A percentile compares a stretch with the other conserved stretches of the same genome.
phyloP scores from a whole-genome alignment of 352 stramenopile genomes.

The Thalassiosira livingstoniorum region DNA sequence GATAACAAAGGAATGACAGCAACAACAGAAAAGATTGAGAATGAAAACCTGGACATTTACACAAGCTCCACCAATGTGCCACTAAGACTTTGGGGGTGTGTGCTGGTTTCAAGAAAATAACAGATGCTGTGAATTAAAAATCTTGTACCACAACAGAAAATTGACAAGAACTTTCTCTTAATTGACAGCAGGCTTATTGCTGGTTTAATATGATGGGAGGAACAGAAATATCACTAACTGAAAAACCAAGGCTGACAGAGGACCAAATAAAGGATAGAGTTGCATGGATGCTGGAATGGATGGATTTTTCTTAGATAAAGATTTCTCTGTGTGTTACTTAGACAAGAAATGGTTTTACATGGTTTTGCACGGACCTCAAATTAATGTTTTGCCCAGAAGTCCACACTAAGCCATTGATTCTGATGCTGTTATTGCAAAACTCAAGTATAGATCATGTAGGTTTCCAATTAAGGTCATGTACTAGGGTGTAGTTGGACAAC shows the following conservation, averaged over 20 bases:
- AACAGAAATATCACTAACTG: not conserved
- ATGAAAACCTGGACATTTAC: not conserved
- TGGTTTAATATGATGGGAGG: not conserved
- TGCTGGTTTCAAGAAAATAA: not conserved
- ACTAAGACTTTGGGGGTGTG: not conserved
- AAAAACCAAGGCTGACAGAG: not conserved
- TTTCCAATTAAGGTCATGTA: conserved; percentile 2
- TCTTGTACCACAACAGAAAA: not conserved
- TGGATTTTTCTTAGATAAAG: not conserved
- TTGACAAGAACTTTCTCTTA: not conserved
- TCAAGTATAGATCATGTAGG: not conserved
- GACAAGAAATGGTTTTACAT: not conserved
- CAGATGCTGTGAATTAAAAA: not conserved
- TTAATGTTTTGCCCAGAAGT: not conserved
- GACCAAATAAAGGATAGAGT: not conserved
- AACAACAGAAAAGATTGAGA: not conserved
- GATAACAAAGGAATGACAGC: not conserved
- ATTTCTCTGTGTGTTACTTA: not conserved
- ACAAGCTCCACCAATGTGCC: not conserved
- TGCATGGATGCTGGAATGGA: not conserved
- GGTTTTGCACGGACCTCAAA: not conserved
- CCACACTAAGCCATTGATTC: not conserved
- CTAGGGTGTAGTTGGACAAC: not conserved
- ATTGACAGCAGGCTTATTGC: not conserved
- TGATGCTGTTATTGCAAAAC: not conserved